A percentile compares a stretch with the other conserved stretches of the same genome.
Evolutionary conservation across 495 filamentous ascomycete species (phyloP).

Genomic region (Daldinia caldariorum): DNA sequence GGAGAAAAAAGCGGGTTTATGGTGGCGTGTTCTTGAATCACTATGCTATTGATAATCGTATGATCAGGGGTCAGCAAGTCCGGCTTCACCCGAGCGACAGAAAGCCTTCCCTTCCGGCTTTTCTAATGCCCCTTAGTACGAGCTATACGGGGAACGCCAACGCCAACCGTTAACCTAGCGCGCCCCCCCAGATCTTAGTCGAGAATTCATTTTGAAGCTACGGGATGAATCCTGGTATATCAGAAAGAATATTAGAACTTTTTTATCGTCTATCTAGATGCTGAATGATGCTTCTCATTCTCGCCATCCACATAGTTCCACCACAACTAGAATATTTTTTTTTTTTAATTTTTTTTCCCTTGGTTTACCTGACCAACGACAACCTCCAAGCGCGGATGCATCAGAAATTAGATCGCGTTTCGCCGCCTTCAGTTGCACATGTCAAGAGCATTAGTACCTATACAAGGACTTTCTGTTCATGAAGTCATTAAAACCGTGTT

Average conservation of each 20-base stretch:
- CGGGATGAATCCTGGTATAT: neutral
- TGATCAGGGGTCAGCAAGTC: constrained; percentile 25
- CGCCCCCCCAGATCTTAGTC: neutral
- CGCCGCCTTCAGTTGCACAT: constrained; percentile 6
- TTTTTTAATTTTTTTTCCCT: neutral
- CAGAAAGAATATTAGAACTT: neutral
- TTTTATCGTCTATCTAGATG: neutral
- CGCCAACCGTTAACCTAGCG: too few relatives aligned
- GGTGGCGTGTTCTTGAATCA: constrained; percentile 42
- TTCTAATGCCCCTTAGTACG: constrained; percentile 2
- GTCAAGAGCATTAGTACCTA: neutral
- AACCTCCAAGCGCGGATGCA: neutral
- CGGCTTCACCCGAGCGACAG: constrained; percentile 36
- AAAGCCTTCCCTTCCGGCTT: constrained; percentile 1
- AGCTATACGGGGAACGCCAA: neutral
- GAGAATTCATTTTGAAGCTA: neutral
- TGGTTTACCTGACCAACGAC: neutral
- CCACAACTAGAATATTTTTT: neutral
- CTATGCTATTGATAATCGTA: constrained; percentile 38
- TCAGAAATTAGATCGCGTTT: neutral
- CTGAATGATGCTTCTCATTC: neutral
- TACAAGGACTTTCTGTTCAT: neutral
- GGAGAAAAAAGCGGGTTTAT: constrained; percentile 26
- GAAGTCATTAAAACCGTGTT: neutral
- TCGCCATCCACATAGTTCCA: neutral